Base-by-base conservation (phyloP, 2,329 filamentous ascomycete genomes). In the Sporothrix globosa region DNA sequence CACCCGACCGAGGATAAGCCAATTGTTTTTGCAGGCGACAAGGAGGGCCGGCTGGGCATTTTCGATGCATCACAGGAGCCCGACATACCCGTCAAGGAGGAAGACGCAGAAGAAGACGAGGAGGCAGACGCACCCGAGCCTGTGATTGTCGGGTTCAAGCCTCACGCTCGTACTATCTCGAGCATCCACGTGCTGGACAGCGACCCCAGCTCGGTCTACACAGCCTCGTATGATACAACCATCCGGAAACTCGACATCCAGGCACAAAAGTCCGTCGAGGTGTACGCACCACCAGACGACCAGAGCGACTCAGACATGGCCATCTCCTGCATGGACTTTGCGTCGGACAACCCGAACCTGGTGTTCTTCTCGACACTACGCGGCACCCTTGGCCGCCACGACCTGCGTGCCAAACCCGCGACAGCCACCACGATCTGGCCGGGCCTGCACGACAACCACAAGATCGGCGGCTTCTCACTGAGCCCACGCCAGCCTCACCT, bases 401-500 rank as follows among this genome's bases (percentile, higher is more conserved):
- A 99, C 76, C 85, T 91, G 69, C 88, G 95, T 9, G 84, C 86
- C 0, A 81, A 84, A 0, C 79, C 84, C 0, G 81, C 81, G 1
- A 21, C 39, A 3, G 84, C 88, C 2, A 85, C 86, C 0, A 87
- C 93, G 19, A 82, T 91, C 1, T 96, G 92, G 86, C 5, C 54
- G 0, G 85, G 88, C 10, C 82, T 98, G 0, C 91, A 90, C 0
- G 93, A 96, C 68, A 71, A 71, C 52, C 94, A 97, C 79, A 99
- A 99, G 77, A 97, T 99, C 69, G 96, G 96, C 21, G 96, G 96
- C 0, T 98, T 98, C 79, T 91, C 90, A 0, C 80, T 97, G 1
- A 90, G 96, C 75, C 95, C 96, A 0, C 79, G 90, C 0, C 86
- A 93, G 2, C 90, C 93, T 0, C 92, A 98, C 76, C 87, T 97